Base-by-base conservation (phyloP, 1,284 basidiomycete genomes). In the Trichosporon inkin region DNA sequence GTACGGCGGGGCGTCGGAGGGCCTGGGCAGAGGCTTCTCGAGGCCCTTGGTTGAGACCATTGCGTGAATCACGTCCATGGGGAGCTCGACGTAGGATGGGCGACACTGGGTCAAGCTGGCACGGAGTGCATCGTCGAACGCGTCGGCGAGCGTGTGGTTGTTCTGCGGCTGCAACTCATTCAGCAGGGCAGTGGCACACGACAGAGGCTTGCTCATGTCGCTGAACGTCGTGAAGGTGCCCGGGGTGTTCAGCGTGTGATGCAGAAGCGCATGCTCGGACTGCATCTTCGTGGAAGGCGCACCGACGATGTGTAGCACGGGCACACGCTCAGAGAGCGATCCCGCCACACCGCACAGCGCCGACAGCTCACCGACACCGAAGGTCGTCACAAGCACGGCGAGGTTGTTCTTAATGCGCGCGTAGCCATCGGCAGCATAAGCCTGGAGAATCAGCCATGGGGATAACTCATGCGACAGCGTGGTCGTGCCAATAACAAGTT, bases 371-470 rank as follows among this genome's bases (percentile, higher is more conserved):
- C 91, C 93, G 10, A 97, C 93, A 62, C 93, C 93, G 68, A 92
- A 94, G 0, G 91, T 94, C 13, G 80, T 77, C 19, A 86, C 78
- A 8, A 92, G 73, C 6, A 87, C 89, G 49, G 89, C 89, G 57
- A 92, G 79, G 59, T 84, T 84, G 59, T 84, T 84, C 69, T 91
- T 91, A 55, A 92, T 86, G 57, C 94, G 85, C 35, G 93, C 89
- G 71, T 96, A 96, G n/a, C 94, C 94, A 73, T 98, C 94, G 0
- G 90, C 90, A n/a, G 92, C 92, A 74, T 96, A 96, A 0, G 90
- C 71, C 64, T 70, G 52, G 35, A 32, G 22, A 53, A 51, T 56
- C 39, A 57, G 55, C 22, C 28, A 32, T 5, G 28, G 28, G 28
- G 5, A 5, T 8, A 32, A 8, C 28, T 32, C 28, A 5, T 32